Evolutionary conservation across 75 land plant species (phyloP).

Genomic region (Sequoia sempervirens): DNA sequence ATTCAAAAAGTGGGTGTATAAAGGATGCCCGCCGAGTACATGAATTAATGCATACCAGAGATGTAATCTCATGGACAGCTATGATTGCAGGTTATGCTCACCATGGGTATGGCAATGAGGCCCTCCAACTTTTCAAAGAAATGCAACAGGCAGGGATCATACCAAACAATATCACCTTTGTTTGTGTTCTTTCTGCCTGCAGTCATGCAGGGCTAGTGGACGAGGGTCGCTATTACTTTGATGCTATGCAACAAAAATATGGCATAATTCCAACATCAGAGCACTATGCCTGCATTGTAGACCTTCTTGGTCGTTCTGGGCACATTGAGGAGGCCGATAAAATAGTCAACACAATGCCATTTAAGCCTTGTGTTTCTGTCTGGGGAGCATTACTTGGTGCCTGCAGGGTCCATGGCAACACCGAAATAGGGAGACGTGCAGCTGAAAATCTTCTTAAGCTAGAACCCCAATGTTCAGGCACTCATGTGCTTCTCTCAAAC

Average conservation of each 20-base stretch:
- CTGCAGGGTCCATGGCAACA: slow-evolving; percentile 51
- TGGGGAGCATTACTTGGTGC: slow-evolving; percentile 70
- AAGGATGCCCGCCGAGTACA: slow-evolving; percentile 46
- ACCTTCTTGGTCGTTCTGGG: slow-evolving; percentile 67
- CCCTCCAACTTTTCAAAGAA: slow-evolving; percentile 33
- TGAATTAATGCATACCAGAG: slow-evolving; percentile 26
- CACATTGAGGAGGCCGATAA: slow-evolving; percentile 45
- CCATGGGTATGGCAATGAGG: slow-evolving; percentile 36
- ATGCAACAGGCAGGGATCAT: slow-evolving; percentile 36
- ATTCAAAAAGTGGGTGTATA: slow-evolving; percentile 62
- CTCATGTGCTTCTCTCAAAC: slow-evolving; percentile 48
- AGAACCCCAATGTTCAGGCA: slow-evolving; percentile 34
- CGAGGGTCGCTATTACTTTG: slow-evolving; percentile 48
- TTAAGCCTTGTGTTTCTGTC: slow-evolving; percentile 49
- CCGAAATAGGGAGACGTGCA: slow-evolving; percentile 42
- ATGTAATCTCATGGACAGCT: slow-evolving; percentile 72
- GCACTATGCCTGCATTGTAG: slow-evolving; percentile 76
- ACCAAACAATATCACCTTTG: slow-evolving; percentile 61
- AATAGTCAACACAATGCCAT: slow-evolving; percentile 55
- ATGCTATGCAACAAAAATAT: slow-evolving; percentile 32
- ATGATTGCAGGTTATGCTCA: slow-evolving; percentile 62
- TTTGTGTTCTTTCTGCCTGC: slow-evolving; percentile 59
- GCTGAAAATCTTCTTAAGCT: slow-evolving; percentile 43
- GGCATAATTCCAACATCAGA: slow-evolving; percentile 46
- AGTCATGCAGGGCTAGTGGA: slow-evolving; percentile 71